Evolutionary conservation across 176 grass and related monocot species (phyloP).

Genomic region (Raddia guianensis): DNA sequence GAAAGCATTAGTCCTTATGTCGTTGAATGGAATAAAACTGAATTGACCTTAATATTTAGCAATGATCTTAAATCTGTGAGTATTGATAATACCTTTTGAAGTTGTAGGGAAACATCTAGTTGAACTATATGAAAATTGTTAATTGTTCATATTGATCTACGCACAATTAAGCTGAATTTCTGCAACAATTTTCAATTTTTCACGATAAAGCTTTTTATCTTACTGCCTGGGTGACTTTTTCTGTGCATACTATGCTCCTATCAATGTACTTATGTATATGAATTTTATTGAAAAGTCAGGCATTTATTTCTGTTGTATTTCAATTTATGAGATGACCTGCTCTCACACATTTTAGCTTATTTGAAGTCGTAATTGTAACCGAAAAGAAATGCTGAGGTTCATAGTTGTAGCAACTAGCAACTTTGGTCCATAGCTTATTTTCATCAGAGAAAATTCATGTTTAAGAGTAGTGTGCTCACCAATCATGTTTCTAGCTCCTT

Average conservation of each 20-base stretch:
- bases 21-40: background rate
- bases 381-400: conserved; percentile 11
- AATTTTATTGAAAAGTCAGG: background rate
- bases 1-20: background rate
- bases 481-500: conserved; percentile 2
- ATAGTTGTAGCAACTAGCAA: conserved; percentile 1
- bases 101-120: background rate
- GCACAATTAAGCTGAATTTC: background rate
- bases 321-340: background rate
- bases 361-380: background rate
- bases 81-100: background rate
- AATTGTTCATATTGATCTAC: background rate
- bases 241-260: background rate
- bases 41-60: conserved; percentile 3
- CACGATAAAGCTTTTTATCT: conserved; percentile 9
- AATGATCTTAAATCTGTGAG: background rate
- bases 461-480: background rate
- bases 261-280: background rate
- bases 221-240: background rate
- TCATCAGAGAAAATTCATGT: background rate
- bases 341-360: background rate
- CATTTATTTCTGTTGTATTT: conserved; percentile 2
- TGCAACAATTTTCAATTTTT: background rate
- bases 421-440: background rate
- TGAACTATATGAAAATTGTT: background rate